These are phyloP conservation scores for Cenchrus americanus DNA, from an alignment of 176 grass and related monocot genomes.

Conservation along the genomic window DNA sequence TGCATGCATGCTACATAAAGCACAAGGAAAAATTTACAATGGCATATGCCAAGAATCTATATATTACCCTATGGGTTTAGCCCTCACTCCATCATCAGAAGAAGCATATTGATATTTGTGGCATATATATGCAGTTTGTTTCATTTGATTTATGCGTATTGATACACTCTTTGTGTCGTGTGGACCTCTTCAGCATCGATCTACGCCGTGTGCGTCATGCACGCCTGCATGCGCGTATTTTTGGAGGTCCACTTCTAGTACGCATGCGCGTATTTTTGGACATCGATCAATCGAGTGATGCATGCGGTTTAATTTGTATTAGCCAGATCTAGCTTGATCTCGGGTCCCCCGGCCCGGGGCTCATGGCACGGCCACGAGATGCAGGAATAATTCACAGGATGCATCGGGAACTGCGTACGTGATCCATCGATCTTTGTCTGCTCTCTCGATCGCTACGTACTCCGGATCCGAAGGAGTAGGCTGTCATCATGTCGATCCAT, in stretches of 20 bases:
- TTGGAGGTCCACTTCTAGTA: neutral
- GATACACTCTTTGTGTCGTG: neutral
- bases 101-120: neutral
- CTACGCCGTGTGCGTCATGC: neutral
- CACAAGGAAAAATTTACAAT: neutral
- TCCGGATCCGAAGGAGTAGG: slow-evolving; percentile 3
- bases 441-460: slow-evolving; percentile 6
- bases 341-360: neutral
- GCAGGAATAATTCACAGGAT: neutral
- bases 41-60: neutral
- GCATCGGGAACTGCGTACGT: slow-evolving; percentile 23
- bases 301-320: too few relatives aligned
- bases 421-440: slow-evolving; percentile 18
- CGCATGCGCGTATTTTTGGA: slow-evolving; percentile 1
- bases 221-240: neutral
- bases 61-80: neutral
- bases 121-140: neutral
- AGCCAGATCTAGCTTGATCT: neutral
- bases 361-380: slow-evolving; percentile 30
- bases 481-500: neutral
- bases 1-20: neutral
- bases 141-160: neutral
- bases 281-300: neutral
- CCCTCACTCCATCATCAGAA: neutral
- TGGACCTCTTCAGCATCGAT: slow-evolving; percentile 34